Percentiles rank a stretch among this genome's conserved stretches.
phyloP scores from a whole-genome alignment of 2,329 filamentous ascomycete species.

The Xylariomycetidae sp. region DNA sequence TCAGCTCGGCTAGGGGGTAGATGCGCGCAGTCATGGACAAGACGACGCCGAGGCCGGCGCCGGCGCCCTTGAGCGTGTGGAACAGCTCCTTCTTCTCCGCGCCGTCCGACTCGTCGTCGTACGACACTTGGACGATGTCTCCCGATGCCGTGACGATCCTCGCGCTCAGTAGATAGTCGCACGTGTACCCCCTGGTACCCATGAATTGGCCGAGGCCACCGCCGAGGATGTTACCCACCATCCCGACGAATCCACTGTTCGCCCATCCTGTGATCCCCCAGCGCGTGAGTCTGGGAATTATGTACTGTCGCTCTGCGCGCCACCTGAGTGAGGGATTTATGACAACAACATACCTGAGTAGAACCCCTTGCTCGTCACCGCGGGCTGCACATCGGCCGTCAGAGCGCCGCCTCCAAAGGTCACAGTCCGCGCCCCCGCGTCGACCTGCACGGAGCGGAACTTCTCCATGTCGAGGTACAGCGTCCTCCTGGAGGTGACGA shows the following conservation, averaged over 20 bases:
- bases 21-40: constrained; percentile 4
- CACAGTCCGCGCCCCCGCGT: constrained; percentile 2
- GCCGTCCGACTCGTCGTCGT: background rate
- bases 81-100: constrained; percentile 1
- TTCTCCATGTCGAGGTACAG: constrained; percentile 4
- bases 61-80: constrained; percentile 2
- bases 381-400: constrained; percentile 3
- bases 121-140: constrained; percentile 1
- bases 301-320: no score
- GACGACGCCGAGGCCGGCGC: constrained; percentile 2
- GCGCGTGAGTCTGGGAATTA: background rate
- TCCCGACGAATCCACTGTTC: background rate
- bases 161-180: constrained; percentile 4
- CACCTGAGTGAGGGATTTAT: background rate
- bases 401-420: constrained; percentile 5
- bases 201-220: constrained; percentile 2
- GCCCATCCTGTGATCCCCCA: constrained; percentile 1
- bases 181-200: constrained; percentile 1
- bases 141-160: constrained; percentile 3
- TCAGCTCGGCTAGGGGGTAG: constrained; percentile 3
- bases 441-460: constrained; percentile 2
- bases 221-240: constrained; percentile 1
- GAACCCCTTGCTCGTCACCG: constrained; percentile 1
- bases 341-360: background rate
- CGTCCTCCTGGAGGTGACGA: constrained; percentile 1